Percentiles rank a stretch among this genome's conserved stretches.
phyloP scores from a whole-genome alignment of 305 asterid genomes.

The Coffea humblotiana region DNA sequence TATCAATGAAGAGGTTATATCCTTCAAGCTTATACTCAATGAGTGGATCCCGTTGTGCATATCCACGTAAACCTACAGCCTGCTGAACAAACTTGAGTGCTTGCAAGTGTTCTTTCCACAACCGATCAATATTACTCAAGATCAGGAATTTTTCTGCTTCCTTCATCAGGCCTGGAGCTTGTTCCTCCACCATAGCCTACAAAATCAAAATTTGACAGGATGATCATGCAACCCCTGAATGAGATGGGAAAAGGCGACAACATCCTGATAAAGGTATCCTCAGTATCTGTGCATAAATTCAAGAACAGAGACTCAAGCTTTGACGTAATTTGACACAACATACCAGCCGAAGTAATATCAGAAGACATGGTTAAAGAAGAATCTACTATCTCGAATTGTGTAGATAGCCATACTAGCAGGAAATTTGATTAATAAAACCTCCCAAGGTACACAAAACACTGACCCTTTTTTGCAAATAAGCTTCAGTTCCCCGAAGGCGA shows the following conservation, averaged over 20 bases:
- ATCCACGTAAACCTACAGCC: slow-evolving; percentile 95
- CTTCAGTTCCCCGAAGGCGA: slow-evolving; percentile 82
- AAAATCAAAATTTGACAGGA: not conserved
- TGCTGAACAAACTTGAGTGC: slow-evolving; percentile 97
- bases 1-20: slow-evolving; percentile 94
- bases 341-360: not conserved
- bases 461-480: slow-evolving; percentile 85
- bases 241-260: not conserved
- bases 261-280: not conserved
- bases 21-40: slow-evolving; percentile 98
- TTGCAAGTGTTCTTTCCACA: slow-evolving; percentile 99
- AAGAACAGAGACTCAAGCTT: slow-evolving; percentile 2
- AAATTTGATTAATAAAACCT: not conserved
- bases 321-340: not conserved
- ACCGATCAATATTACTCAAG: slow-evolving; percentile 85
- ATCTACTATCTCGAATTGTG: not conserved
- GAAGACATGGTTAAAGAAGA: not conserved
- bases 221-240: slow-evolving; percentile 5
- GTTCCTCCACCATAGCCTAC: slow-evolving; percentile 88
- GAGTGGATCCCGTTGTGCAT: slow-evolving; percentile 98
- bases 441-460: slow-evolving; percentile 25
- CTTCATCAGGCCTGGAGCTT: slow-evolving; percentile 93
- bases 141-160: slow-evolving; percentile 93
- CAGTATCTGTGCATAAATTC: not conserved
- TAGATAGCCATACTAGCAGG: not conserved